phyloP scores from a whole-genome alignment of 495 filamentous ascomycete species.

The Aspergillus bridgeri region DNA sequence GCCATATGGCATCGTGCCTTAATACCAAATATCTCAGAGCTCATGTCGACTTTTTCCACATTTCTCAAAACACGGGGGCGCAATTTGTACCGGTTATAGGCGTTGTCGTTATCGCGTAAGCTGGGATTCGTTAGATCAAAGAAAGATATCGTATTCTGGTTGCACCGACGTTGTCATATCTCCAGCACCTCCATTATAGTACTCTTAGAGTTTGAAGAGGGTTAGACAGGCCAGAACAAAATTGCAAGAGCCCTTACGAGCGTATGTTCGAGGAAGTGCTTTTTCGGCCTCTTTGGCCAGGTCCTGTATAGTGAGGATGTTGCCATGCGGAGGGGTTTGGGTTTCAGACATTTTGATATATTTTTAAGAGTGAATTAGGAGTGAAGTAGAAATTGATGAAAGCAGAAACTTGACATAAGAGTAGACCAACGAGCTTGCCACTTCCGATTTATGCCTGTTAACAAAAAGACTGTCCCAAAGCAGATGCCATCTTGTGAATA shows the following conservation, averaged over 20 bases:
- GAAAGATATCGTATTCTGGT: neutral
- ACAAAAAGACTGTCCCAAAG: neutral
- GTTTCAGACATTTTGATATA: neutral
- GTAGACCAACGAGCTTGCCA: neutral
- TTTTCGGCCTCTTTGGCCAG: neutral
- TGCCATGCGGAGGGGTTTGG: neutral
- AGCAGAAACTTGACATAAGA: neutral
- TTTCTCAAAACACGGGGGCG: constrained; percentile 49
- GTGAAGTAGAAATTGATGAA: too few relatives aligned
- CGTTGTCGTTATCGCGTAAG: constrained; percentile 43
- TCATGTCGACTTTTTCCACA: constrained; percentile 43
- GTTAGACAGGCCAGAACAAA: neutral
- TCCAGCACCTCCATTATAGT: constrained; percentile 39
- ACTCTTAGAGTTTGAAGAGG: constrained; percentile 16
- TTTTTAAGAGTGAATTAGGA: too few relatives aligned
- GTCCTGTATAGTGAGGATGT: constrained; percentile 5
- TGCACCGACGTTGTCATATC: constrained; percentile 11
- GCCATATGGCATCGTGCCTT: neutral
- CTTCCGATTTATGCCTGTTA: neutral
- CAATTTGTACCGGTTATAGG: constrained; percentile 43
- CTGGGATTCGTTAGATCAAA: constrained; percentile 9
- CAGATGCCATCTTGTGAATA: neutral
- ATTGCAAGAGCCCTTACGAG: neutral
- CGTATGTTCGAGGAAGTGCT: constrained; percentile 3
- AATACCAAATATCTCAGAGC: constrained; percentile 38